Evolutionary conservation across 225 moss, liverwort and hornwort genomes (phyloP).

Genomic region (Neckera pumila): DNA sequence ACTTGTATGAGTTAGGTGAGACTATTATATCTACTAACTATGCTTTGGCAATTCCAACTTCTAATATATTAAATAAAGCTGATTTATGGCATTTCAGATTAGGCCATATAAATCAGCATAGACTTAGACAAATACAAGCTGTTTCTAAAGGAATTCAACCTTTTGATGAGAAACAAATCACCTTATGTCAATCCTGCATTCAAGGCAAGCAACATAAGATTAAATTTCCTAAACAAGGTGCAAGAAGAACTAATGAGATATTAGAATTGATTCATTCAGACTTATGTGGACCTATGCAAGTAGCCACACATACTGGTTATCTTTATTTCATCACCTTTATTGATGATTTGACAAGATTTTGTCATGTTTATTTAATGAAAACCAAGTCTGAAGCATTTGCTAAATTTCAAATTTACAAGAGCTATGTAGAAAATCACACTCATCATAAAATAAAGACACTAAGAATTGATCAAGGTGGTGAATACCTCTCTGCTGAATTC

Average conservation of each 20-base stretch:
- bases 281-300: neutral
- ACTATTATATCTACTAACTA: too few species aligned
- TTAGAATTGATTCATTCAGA: neutral
- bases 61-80: too few species aligned
- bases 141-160: neutral
- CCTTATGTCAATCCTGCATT: neutral
- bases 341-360: neutral
- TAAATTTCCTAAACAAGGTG: neutral
- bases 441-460: too few species aligned
- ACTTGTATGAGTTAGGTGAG: too few species aligned
- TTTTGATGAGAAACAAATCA: neutral
- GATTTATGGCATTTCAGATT: neutral
- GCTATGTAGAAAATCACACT: accelerated
- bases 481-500: accelerated
- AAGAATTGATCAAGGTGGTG: too few species aligned
- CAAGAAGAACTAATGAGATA: neutral
- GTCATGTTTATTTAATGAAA: neutral
- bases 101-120: neutral
- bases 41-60: too few species aligned
- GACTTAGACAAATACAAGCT: neutral
- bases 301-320: neutral
- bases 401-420: neutral
- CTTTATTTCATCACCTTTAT: neutral
- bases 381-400: neutral
- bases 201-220: neutral